These are phyloP conservation scores for Debaryomyces singareniensis DNA, from an alignment of 1,139 yeast species.

Conservation along the genomic window DNA sequence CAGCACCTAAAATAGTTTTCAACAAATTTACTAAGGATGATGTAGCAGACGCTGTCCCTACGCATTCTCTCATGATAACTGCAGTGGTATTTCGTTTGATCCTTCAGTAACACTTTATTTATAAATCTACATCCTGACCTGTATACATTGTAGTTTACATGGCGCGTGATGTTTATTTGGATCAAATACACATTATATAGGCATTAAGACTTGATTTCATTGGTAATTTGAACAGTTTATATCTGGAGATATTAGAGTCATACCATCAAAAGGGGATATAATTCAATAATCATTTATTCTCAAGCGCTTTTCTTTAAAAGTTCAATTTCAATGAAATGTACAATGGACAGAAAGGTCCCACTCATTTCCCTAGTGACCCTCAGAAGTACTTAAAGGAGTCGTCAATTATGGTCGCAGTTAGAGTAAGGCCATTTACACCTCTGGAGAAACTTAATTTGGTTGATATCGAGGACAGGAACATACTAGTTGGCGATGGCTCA, in stretches of 20 bases:
- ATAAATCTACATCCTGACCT: too few relatives aligned
- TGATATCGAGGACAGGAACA: slow-evolving; percentile 23
- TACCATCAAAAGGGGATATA: too few relatives aligned
- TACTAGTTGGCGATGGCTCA: slow-evolving; percentile 57
- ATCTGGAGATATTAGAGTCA: too few relatives aligned
- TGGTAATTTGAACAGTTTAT: too few relatives aligned
- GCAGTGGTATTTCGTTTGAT: too few relatives aligned
- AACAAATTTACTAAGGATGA: slow-evolving; percentile 57
- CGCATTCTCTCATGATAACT: too few relatives aligned
- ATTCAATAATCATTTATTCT: too few relatives aligned
- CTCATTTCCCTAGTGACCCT: background rate
- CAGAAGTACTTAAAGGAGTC: slow-evolving; percentile 38
- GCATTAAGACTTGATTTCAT: too few relatives aligned
- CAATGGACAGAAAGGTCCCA: background rate
- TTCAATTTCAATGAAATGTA: background rate
- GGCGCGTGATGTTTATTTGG: background rate
- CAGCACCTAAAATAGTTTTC: slow-evolving; percentile 84
- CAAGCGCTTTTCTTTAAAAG: too few relatives aligned
- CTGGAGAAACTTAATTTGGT: slow-evolving; percentile 46
- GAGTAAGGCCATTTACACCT: slow-evolving; percentile 79
- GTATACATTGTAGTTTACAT: background rate
- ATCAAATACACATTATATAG: background rate
- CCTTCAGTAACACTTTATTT: too few relatives aligned
- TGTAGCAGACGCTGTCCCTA: slow-evolving; percentile 26
- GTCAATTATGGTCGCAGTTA: slow-evolving; percentile 69